A percentile compares a stretch with the other conserved stretches of the same genome.
Evolutionary conservation across 768 basidiomycete genomes (phyloP).

Genomic region (Amanita muscaria): DNA sequence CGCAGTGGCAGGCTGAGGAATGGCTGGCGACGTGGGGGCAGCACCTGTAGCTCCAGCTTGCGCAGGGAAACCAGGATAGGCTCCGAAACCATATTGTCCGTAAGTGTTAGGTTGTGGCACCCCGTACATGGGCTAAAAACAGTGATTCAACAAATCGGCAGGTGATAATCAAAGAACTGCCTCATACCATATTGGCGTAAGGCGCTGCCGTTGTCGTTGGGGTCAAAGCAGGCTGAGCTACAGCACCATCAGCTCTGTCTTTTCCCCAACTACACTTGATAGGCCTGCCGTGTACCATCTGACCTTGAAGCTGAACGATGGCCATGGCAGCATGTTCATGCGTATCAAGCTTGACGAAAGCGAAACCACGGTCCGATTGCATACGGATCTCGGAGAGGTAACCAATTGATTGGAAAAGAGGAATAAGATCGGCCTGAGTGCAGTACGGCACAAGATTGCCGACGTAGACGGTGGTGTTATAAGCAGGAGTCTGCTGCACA

Average conservation of each 20-base stretch:
- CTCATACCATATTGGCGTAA: slow-evolving; percentile 78
- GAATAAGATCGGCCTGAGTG: slow-evolving; percentile 95
- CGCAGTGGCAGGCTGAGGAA: slow-evolving; percentile 47
- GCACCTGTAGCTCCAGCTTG: slow-evolving; percentile 43
- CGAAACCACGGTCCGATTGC: slow-evolving; percentile 98
- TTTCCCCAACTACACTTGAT: slow-evolving; percentile 99
- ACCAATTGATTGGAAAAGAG: slow-evolving; percentile 96
- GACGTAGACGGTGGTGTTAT: slow-evolving; percentile 95
- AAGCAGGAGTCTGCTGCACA: slow-evolving; percentile 85
- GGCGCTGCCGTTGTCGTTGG: slow-evolving; percentile 54
- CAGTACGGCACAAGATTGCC: slow-evolving; percentile 97
- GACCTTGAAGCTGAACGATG: slow-evolving; percentile 93
- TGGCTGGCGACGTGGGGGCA: slow-evolving; percentile 45
- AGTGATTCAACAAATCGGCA: slow-evolving; percentile 6
- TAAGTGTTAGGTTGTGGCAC: slow-evolving; percentile 80
- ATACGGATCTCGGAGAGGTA: slow-evolving; percentile 98
- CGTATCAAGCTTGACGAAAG: slow-evolving; percentile 97
- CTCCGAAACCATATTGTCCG: slow-evolving; percentile 71
- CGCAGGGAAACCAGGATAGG: slow-evolving; percentile 62
- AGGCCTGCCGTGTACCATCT: slow-evolving; percentile 93
- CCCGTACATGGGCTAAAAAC: slow-evolving; percentile 72
- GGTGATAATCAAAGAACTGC: slow-evolving; percentile 6
- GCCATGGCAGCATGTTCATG: slow-evolving; percentile 98
- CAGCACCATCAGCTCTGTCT: slow-evolving; percentile 72
- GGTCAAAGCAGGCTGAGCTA: slow-evolving; percentile 47